These are phyloP conservation scores for Trichoderma sp. DNA, from an alignment of 2,329 filamentous ascomycete species.

Conservation along the genomic window DNA sequence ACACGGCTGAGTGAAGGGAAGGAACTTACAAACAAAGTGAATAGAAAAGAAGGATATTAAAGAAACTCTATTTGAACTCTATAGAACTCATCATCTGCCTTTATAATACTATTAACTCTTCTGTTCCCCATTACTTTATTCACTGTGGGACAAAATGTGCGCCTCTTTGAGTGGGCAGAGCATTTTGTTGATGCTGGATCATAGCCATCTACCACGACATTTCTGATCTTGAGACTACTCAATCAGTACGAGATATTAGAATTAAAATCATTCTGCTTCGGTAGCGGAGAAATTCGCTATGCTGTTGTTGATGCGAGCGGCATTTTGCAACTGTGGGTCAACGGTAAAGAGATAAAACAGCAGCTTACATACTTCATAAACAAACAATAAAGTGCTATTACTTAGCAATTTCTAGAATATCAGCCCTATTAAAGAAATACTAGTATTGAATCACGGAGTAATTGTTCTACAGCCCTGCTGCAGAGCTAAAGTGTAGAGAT, in stretches of 20 bases:
- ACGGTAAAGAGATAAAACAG: neutral
- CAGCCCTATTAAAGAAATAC: neutral
- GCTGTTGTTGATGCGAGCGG: too few species aligned
- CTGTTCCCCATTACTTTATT: neutral
- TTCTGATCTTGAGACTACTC: neutral
- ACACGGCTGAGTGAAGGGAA: conserved; percentile 35
- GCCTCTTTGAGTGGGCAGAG: neutral
- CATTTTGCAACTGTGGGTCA: too few species aligned
- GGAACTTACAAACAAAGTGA: conserved; percentile 41
- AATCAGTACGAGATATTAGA: too few species aligned
- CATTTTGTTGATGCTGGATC: neutral
- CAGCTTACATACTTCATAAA: neutral
- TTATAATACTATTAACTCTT: neutral
- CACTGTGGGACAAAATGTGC: neutral
- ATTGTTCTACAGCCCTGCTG: neutral
- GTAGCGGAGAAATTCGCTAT: neutral
- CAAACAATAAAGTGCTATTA: neutral
- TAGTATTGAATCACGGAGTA: neutral
- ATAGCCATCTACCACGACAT: neutral
- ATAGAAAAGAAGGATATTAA: conserved; percentile 31
- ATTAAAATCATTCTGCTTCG: neutral
- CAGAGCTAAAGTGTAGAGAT: neutral
- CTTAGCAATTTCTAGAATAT: neutral
- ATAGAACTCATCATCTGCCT: neutral
- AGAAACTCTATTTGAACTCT: neutral